phyloP scores from a whole-genome alignment of 169 alveolate species.

The Plasmodium blacklocki region DNA sequence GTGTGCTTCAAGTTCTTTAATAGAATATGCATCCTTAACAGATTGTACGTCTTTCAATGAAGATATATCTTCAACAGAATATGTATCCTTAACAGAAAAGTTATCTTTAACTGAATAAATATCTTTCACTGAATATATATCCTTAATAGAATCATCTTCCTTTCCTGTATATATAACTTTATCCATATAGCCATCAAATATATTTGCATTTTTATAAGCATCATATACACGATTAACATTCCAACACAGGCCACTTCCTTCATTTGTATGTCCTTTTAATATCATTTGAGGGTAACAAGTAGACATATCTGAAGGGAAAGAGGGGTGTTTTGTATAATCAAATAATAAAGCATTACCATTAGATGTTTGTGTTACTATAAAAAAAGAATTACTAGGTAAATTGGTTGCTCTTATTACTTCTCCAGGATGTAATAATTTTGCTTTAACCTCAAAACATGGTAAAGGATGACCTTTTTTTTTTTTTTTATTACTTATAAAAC shows the following conservation, averaged over 20 bases:
- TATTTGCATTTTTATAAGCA: not conserved
- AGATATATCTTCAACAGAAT: not conserved
- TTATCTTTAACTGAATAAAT: not conserved
- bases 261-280: conserved; percentile 92
- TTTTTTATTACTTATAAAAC: conserved; percentile 77
- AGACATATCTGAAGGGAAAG: conserved; percentile 90
- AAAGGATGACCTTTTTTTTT: conserved; percentile 48
- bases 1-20: not conserved
- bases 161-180: not conserved
- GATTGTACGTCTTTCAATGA: not conserved
- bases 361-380: conserved; percentile 93
- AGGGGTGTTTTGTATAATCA: conserved; percentile 95
- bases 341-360: conserved; percentile 92
- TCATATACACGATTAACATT: conserved; percentile 72
- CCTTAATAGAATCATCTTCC: not conserved
- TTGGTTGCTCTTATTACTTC: conserved; percentile 90
- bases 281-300: conserved; percentile 91
- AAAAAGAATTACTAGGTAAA: conserved; percentile 93
- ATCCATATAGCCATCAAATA: not conserved
- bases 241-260: conserved; percentile 95
- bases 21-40: not conserved
- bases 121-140: too few species aligned
- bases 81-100: not conserved
- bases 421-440: conserved; percentile 89
- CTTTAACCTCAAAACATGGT: conserved; percentile 86